A percentile compares a stretch with the other conserved stretches of the same genome.
These are phyloP conservation scores for Lactarius psammicola DNA, from an alignment of 768 basidiomycete genomes.

Conservation along the genomic window DNA sequence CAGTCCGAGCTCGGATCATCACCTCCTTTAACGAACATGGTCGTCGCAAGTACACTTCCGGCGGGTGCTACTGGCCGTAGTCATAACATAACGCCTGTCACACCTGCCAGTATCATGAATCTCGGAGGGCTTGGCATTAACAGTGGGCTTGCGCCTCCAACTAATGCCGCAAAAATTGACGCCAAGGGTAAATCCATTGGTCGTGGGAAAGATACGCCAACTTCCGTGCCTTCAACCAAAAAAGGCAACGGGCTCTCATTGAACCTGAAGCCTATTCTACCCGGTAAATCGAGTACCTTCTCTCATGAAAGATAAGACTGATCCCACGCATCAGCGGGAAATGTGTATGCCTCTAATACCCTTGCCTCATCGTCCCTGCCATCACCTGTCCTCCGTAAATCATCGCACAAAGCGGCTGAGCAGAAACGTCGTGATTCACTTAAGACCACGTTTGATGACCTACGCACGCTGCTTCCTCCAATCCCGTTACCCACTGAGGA, in stretches of 20 bases:
- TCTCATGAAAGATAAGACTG: slow-evolving; percentile 23
- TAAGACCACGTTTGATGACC: slow-evolving; percentile 89
- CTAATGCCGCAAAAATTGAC: slow-evolving; percentile 28
- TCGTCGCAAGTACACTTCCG: slow-evolving; percentile 9
- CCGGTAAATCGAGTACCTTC: slow-evolving; percentile 46
- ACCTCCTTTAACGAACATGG: slow-evolving; percentile 9
- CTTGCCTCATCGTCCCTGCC: slow-evolving; percentile 31
- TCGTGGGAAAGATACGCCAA: slow-evolving; percentile 23
- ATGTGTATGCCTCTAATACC: slow-evolving; percentile 33
- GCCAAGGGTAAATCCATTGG: slow-evolving; percentile 22
- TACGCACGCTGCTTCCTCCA: slow-evolving; percentile 80
- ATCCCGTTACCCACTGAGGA: slow-evolving; percentile 81
- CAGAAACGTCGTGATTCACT: slow-evolving; percentile 96
- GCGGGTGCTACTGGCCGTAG: slow-evolving; percentile 25
- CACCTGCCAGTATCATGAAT: slow-evolving; percentile 92
- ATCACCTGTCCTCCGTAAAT: slow-evolving; percentile 55
- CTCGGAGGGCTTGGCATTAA: slow-evolving; percentile 61
- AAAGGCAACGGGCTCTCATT: slow-evolving; percentile 36
- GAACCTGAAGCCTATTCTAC: slow-evolving; percentile 68
- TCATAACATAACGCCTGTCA: slow-evolving; percentile 67
- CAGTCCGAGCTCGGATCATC: slow-evolving; percentile 18
- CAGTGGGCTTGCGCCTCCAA: slow-evolving; percentile 42
- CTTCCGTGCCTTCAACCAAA: slow-evolving; percentile 28
- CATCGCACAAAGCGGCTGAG: slow-evolving; percentile 94
- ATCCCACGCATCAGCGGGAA: slow-evolving; percentile 36